Evolutionary conservation across 371 early-diverging fungal genomes (phyloP).

Genomic region (Saksenaea vasiformis): DNA sequence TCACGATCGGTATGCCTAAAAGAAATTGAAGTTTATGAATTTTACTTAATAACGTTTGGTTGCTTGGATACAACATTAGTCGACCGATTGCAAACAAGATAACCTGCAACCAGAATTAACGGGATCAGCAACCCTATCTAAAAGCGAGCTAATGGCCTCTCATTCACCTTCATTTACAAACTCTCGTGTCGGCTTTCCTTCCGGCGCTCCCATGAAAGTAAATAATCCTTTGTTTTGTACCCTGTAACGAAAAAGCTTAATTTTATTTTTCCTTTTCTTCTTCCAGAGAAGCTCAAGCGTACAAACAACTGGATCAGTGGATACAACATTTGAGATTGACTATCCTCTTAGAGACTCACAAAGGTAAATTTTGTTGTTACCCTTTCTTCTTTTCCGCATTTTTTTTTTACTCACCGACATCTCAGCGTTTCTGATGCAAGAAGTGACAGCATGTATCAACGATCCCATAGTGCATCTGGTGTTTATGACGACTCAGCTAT

Average conservation of each 20-base stretch:
- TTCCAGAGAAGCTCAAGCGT: neutral
- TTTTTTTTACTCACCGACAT: constrained; percentile 1
- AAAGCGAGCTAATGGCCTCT: neutral
- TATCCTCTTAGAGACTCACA: neutral
- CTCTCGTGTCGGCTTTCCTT: neutral
- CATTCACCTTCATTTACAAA: neutral
- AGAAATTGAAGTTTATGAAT: neutral
- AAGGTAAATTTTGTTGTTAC: neutral
- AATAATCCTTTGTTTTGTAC: neutral
- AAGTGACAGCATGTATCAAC: constrained; percentile 19
- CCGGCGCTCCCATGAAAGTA: neutral
- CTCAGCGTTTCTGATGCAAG: constrained; percentile 15
- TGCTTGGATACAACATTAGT: neutral
- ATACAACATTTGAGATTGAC: neutral
- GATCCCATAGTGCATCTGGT: constrained; percentile 25
- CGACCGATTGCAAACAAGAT: neutral
- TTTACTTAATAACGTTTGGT: neutral
- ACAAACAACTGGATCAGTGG: neutral
- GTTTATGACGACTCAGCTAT: constrained; percentile 39
- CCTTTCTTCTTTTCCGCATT: constrained; percentile 6
- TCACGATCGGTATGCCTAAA: neutral
- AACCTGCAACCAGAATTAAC: neutral
- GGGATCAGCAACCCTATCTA: neutral
- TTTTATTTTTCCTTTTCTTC: neutral
- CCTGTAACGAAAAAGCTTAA: neutral